Evolutionary conservation across 495 filamentous ascomycete species (phyloP), one percentile per base, ranked within the genome.

Genomic region (Lasiosphaeria miniovina): DNA sequence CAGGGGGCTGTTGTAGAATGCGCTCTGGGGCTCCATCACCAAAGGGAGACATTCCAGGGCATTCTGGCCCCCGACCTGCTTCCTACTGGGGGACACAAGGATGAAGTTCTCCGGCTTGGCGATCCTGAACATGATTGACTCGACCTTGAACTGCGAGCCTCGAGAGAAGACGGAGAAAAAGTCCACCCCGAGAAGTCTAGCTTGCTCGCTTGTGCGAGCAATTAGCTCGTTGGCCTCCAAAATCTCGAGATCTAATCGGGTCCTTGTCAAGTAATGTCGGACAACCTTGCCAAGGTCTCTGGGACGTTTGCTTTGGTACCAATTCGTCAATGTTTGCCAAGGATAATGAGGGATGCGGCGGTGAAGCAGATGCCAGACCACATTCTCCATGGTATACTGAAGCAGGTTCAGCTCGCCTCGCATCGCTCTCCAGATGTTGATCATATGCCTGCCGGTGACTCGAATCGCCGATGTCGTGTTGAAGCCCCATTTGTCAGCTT

Each of bases 341-440:
- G 85, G 76, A 68, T 95, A 97, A 68, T 96, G 91, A 17, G 95
- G 95, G 34, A 97, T 90, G 31, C 94, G 86, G n/a, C 86, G 84
- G 68, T 96, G 91, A 15, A 97, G 75, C 8, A 97, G 74, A 76
- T 98, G 95, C 73, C 94, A 97, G 0, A 86, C 93, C 36, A 98
- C 90, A 68, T 97, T 98, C 72, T 98, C 94, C 87, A 96, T 91
- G 0, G 89, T 94, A 68, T 98, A 98, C 66, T 96, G 91, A 49
- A 96, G 77, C 49, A 98, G 74, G 62, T 89, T 95, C 36, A 98
- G 71, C 74, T 98, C 94, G 58, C 88, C 84, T 53, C 88, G 84
- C 92, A 98, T 97, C 0, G 93, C 92, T 55, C 94, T 84, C 94
- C 95, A 98, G 52, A 98, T 89, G 63, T 98, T 98, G 73, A 98